Percentiles rank a stretch among this genome's conserved stretches.
Evolutionary conservation across 768 basidiomycete genomes (phyloP).

Genomic region (Phaffia australis): DNA sequence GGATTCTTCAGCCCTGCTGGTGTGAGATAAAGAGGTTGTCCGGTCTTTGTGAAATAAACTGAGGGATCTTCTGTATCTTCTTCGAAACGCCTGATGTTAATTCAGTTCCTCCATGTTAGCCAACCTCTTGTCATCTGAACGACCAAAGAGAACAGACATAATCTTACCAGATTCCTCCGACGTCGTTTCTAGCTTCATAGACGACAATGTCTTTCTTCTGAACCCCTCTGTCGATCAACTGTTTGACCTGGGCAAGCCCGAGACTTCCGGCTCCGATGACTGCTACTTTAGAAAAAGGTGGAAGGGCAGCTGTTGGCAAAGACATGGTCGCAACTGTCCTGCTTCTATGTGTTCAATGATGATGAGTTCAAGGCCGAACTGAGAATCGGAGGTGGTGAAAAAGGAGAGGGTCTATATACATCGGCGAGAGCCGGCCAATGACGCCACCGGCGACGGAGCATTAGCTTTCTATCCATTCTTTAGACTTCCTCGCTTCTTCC

Average conservation of each 20-base stretch:
- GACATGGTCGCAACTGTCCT: no score
- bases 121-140: background rate
- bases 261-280: slow-evolving; percentile 16
- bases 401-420: no score
- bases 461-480: no score
- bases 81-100: slow-evolving; percentile 7
- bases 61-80: background rate
- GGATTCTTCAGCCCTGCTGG: background rate
- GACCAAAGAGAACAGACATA: background rate
- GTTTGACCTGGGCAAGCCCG: slow-evolving; percentile 7
- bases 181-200: slow-evolving; percentile 17
- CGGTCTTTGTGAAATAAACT: slow-evolving; percentile 2
- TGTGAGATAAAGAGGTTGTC: slow-evolving; percentile 8
- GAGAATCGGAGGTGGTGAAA: no score
- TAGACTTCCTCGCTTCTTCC: no score
- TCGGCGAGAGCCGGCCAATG: no score
- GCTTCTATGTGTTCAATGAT: no score
- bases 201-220: slow-evolving; percentile 7
- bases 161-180: slow-evolving; percentile 18
- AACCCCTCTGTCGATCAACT: slow-evolving; percentile 14
- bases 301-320: slow-evolving; percentile 1
- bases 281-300: slow-evolving; percentile 12
- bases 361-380: no score
- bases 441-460: no score
- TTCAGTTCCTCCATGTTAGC: background rate